Evolutionary conservation across 2,329 filamentous ascomycete genomes (phyloP), one percentile per base, ranked within the genome.

Genomic region (Ambrosiella cleistominuta): DNA sequence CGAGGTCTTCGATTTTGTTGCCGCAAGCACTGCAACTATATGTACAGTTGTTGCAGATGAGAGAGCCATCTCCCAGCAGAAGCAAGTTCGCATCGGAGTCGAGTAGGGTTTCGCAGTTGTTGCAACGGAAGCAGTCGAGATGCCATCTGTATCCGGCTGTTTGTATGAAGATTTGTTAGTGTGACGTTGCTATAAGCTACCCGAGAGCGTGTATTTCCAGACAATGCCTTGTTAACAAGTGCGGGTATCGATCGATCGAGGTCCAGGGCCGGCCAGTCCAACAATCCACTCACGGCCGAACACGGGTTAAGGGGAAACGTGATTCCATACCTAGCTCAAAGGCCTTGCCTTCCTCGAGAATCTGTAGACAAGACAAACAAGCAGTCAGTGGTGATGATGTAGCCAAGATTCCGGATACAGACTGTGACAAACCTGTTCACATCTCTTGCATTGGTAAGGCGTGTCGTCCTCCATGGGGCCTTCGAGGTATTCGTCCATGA

Each of bases 21-120:
- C 83, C 83, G 71, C 93, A 98, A 57, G 90, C 90, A 70, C 83
- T 95, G 75, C 93, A 98, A 76, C 90, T 96, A 71, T 98, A 98
- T 57, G 93, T 97, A 74, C 93, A 98, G 71, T 96, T 95, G 74
- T 95, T 97, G 78, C 93, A 98, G 65, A 98, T 97, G 64, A 98
- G 81, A 15, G 91, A 97, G 63, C 93, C 93, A 73, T 98, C 93
- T 69, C 93, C 93, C 62, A 98, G 86, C 35, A 98, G 85, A 56
- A 98, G 83, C 54, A 98, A 83, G 71, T 97, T 97, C 65, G 93
- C 93, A 68, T 98, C 91, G 62, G 93, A 97, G 74, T 98, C 93
- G 72, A 98, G 88, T 60, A 96, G 82, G 61, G 90, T 96, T 67
- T 83, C 82, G 76, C 91, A 98, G 58, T 87, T 94, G 70, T 95